Evolutionary conservation across 1,284 basidiomycete genomes (phyloP), one percentile per base, ranked within the genome.

Genomic region (Puccinia triticina): DNA sequence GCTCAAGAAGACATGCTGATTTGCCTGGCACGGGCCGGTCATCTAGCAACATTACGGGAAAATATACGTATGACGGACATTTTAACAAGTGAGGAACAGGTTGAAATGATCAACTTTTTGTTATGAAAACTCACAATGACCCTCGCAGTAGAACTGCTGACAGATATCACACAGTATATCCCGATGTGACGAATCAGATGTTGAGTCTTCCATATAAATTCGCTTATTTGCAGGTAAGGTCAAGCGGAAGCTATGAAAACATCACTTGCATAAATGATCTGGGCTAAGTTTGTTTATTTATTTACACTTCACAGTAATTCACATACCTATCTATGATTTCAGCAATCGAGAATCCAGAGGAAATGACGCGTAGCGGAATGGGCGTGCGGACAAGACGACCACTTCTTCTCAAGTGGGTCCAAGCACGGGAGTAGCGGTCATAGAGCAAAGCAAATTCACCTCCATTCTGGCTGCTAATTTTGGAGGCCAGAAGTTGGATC

Each of bases 81-180:
- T 29, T 26, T n/a, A n/a, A 48, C 48, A n/a, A 21, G 18, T 29
- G n/a, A 18, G 48, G 1, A 43, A 48, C 40, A 1, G 12, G 48
- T 16, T 26, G n/a, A 46, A 18, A 29, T 29, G 23, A 4, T 37
- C n/a, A 48, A 14, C 2, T 43, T n/a, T 43, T 23, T 46, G 8
- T 46, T n/a, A n/a, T n/a, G 16, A 21, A 55, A 34, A 46, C 73
- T 75, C 40, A 75, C 73, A 75, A 61, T 75, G 73, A 18, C 73
- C 73, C 55, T 75, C 73, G 21, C 73, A 75, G 37, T 75, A 59
- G 32, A 75, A 75, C 73, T 75, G 73, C 37, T 75, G 48, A 46
- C 73, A 75, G 37, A 75, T 59, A 29, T 29, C 37, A 18, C 73
- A 75, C 26, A 75, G 5, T 61, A 34, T 23, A 55, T n/a, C 10